Evolutionary conservation across 2,329 filamentous ascomycete genomes (phyloP).

Genomic region (Claviceps sorghi): DNA sequence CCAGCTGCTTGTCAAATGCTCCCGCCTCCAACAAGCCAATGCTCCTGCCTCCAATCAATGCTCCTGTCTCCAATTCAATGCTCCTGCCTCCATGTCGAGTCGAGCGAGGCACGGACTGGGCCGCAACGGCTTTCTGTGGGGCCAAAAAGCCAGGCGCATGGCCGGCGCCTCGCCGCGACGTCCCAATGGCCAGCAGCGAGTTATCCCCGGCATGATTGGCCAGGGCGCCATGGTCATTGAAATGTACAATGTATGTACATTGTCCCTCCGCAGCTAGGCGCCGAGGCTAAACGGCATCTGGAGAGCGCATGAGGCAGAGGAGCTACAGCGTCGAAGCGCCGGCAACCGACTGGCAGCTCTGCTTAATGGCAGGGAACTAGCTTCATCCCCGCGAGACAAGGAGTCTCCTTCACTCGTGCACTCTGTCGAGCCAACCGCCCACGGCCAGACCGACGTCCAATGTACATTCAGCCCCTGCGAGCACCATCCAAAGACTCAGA

Average conservation of each 20-base stretch:
- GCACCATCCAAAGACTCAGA: too few relatives aligned
- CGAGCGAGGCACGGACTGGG: neutral
- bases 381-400: too few relatives aligned
- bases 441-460: neutral
- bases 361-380: too few relatives aligned
- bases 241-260: neutral
- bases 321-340: neutral
- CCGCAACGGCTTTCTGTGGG: conserved; percentile 3
- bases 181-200: neutral
- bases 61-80: too few relatives aligned
- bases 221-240: neutral
- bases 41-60: neutral
- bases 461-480: too few relatives aligned
- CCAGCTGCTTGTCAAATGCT: neutral
- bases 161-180: conserved; percentile 1
- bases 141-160: neutral
- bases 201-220: neutral
- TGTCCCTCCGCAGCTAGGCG: neutral
- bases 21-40: neutral
- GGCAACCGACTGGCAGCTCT: too few relatives aligned
- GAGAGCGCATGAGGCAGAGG: neutral
- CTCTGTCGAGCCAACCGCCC: neutral
- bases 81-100: neutral
- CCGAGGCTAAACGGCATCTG: conserved; percentile 1
- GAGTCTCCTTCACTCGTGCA: neutral